phyloP scores from a whole-genome alignment of 2,329 filamentous ascomycete species.

The Colletotrichum theobromicola region DNA sequence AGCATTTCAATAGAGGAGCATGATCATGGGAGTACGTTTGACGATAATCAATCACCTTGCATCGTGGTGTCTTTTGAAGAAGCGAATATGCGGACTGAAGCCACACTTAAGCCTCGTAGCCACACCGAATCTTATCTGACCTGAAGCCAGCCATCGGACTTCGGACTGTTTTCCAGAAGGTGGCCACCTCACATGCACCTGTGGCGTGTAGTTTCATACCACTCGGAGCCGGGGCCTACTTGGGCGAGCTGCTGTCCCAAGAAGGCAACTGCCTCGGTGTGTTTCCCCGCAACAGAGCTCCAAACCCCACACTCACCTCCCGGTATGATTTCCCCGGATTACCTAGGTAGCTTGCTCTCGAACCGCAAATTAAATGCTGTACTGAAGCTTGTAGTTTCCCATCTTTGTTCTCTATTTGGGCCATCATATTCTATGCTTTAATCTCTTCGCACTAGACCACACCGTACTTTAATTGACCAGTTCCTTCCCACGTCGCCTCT shows the following conservation, averaged over 20 bases:
- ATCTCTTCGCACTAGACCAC: neutral
- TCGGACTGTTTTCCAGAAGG: neutral
- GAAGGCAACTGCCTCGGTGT: constrained; percentile 37
- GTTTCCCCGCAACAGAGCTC: constrained; percentile 32
- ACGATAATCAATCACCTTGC: neutral
- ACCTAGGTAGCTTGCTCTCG: constrained; percentile 31
- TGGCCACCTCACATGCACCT: constrained; percentile 2
- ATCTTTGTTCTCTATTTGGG: neutral
- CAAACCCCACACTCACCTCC: constrained; percentile 7
- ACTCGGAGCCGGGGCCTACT: neutral
- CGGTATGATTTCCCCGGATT: constrained; percentile 15
- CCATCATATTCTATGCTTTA: neutral
- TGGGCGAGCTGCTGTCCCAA: constrained; percentile 33
- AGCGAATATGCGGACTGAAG: neutral
- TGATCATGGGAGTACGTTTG: neutral
- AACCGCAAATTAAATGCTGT: constrained; percentile 14
- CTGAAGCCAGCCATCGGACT: neutral
- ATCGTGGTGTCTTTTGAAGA: neutral
- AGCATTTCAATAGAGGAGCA: constrained; percentile 12
- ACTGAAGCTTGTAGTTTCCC: neutral
- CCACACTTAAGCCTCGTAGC: neutral
- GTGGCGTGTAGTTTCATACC: constrained; percentile 5
- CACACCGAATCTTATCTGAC: neutral
- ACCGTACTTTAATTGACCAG: neutral
- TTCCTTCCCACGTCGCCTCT: neutral